Conservation (phyloP, 2,329 filamentous ascomycete species). For the Teratosphaeriaceae sp. region DNA sequence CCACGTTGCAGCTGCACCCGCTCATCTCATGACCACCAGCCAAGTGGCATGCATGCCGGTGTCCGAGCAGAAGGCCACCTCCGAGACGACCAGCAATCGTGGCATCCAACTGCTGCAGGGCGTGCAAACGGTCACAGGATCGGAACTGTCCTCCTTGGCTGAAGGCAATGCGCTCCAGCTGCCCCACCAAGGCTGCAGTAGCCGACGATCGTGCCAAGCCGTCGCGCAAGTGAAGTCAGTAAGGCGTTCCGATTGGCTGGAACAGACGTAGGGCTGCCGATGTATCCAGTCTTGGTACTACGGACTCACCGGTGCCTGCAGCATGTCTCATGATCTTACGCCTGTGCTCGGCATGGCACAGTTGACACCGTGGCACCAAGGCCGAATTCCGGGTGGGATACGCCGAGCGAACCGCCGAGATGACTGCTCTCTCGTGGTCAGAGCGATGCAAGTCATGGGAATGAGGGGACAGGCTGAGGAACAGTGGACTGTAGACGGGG, state of each 20-base stretch:
- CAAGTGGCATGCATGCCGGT: conserved; percentile 4
- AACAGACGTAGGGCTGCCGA: neutral
- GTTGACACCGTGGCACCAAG: too few relatives aligned
- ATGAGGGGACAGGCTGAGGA: too few relatives aligned
- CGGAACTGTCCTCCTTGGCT: too few relatives aligned
- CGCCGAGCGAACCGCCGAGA: too few relatives aligned
- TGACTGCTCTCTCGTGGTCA: too few relatives aligned
- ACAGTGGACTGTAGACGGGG: too few relatives aligned
- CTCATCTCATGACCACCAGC: conserved; percentile 4
- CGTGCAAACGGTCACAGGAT: neutral
- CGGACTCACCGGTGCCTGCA: neutral
- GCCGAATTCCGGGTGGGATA: too few relatives aligned
- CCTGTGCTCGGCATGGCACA: too few relatives aligned
- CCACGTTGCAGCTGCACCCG: neutral
- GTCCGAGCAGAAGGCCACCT: too few relatives aligned
- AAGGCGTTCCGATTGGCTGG: neutral
- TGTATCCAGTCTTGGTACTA: neutral
- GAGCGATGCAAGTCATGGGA: too few relatives aligned
- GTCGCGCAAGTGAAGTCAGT: neutral
- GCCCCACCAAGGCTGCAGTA: neutral
- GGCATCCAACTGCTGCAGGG: too few relatives aligned
- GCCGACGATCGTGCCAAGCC: neutral
- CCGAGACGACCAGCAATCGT: too few relatives aligned
- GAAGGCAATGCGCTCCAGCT: neutral
- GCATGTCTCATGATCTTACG: neutral